Evolutionary conservation across 2,329 filamentous ascomycete genomes (phyloP), one percentile per base, ranked within the genome.

Genomic region (Emmonsiellopsis sp.): DNA sequence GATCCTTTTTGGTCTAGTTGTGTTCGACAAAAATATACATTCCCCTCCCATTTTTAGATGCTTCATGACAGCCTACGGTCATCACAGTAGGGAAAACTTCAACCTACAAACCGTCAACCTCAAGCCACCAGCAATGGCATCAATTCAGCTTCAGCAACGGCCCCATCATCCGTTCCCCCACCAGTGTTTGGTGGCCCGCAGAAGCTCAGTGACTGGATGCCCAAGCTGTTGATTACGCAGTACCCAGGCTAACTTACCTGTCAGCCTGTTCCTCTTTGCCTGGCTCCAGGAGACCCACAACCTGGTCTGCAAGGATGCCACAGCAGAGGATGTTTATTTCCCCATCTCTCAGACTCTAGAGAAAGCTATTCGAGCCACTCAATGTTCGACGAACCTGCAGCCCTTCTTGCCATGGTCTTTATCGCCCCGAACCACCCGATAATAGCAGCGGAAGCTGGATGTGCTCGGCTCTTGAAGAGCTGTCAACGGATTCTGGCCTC

Each of bases 251-350:
- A 17, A 17, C 17, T 17, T 17, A 45, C 13, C 5, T 5, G 8
- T 34, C 13, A 34, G 27, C 17, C 21, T 33, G 47, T 34, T 49
- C 47, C 32, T 39, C 44, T 54, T 54, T 40, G 45, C 44, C 34
- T 54, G 21, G 9, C 17, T 54, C 46, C 52, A 54, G 27, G 43
- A 27, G 45, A 54, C 46, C 31, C 50, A 45, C 46, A 42, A 54
- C 32, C 37, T 54, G 21, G 46, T 54, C 39, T 54, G 52, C 32
- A 54, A 54, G 46, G 46, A 54, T 40, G 39, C 39, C 17, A 54
- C 52, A 49, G 37, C 13, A 2, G 52, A 54, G 37, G 27, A 54
- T 37, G 39, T 44, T 44, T 21, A 14, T 14, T 42, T 54, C 45
- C 21, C 39, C 37, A 43, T 31, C 34, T 45, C 45, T 17, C 44